Conservation (phyloP, 139 green algal genomes). For the Chlorella sp. region DNA sequence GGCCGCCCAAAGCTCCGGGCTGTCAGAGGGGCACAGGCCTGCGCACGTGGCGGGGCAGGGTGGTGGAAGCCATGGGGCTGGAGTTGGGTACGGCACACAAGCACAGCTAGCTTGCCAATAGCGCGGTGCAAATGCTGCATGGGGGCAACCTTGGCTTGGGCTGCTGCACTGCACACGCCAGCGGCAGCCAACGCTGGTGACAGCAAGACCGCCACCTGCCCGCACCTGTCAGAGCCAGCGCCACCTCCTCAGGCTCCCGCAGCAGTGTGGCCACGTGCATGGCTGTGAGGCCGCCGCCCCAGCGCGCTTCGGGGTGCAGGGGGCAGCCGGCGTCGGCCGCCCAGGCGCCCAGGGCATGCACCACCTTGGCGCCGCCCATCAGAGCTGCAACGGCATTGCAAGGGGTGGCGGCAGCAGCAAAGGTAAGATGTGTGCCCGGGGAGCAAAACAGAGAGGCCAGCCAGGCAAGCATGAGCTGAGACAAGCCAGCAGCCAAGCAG, state of each 20-base stretch:
- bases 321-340: neutral
- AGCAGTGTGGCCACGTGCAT: constrained; percentile 35
- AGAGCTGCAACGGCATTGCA: neutral
- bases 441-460: neutral
- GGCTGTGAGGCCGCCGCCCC: constrained; percentile 20
- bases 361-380: neutral
- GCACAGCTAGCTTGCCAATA: no score
- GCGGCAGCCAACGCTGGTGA: no score
- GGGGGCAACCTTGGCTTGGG: no score
- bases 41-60: neutral
- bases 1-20: neutral
- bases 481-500: neutral
- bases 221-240: constrained; percentile 8
- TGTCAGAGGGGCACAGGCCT: neutral
- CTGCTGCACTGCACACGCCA: no score
- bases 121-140: no score
- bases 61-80: neutral
- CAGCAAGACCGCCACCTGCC: no score
- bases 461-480: neutral
- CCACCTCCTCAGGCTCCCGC: neutral
- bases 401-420: neutral
- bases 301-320: neutral
- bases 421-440: neutral
- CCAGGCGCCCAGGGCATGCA: constrained; percentile 15
- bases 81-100: no score